These are phyloP conservation scores for Lepidium aucheri DNA, from an alignment of 345 rosid genomes.

Conservation along the genomic window DNA sequence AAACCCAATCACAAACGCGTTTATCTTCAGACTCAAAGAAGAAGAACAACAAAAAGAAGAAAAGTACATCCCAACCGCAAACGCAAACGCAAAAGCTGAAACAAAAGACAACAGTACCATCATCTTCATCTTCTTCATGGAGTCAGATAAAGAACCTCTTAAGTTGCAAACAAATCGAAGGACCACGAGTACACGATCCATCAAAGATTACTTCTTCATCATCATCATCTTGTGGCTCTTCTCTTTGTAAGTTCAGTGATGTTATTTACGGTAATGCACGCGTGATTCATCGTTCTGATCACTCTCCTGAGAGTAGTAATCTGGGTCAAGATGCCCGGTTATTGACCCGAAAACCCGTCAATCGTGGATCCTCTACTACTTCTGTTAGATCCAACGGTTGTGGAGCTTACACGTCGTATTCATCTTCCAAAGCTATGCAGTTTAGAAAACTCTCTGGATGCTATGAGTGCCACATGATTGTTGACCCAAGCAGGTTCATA, in stretches of 20 bases:
- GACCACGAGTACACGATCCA: slow-evolving; percentile 63
- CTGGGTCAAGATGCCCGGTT: slow-evolving; percentile 58
- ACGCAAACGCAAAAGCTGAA: slow-evolving; percentile 26
- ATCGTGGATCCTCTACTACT: slow-evolving; percentile 17
- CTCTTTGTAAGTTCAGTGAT: slow-evolving; percentile 24
- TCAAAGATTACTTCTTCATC: slow-evolving; percentile 32
- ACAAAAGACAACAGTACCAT: slow-evolving; percentile 27
- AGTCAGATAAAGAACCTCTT: slow-evolving; percentile 85
- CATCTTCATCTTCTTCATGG: slow-evolving; percentile 55
- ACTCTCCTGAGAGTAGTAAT: slow-evolving; percentile 62
- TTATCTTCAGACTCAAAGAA: slow-evolving; percentile 20
- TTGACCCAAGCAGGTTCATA: slow-evolving; percentile 26
- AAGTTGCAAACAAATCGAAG: slow-evolving; percentile 78
- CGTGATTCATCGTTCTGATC: slow-evolving; percentile 27
- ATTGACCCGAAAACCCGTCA: slow-evolving; percentile 39
- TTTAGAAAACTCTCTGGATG: slow-evolving; percentile 29
- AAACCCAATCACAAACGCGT: slow-evolving; percentile 22
- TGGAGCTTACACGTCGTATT: slow-evolving; percentile 24
- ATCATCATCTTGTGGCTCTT: slow-evolving; percentile 49
- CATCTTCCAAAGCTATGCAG: slow-evolving; percentile 29
- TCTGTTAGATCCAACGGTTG: slow-evolving; percentile 25
- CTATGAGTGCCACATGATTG: slow-evolving; percentile 31
- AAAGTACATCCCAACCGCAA: neutral
- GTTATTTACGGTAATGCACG: slow-evolving; percentile 24
- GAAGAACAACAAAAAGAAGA: slow-evolving; percentile 19